phyloP scores from a whole-genome alignment of 345 rosid genomes.

The Camelina neglecta region DNA sequence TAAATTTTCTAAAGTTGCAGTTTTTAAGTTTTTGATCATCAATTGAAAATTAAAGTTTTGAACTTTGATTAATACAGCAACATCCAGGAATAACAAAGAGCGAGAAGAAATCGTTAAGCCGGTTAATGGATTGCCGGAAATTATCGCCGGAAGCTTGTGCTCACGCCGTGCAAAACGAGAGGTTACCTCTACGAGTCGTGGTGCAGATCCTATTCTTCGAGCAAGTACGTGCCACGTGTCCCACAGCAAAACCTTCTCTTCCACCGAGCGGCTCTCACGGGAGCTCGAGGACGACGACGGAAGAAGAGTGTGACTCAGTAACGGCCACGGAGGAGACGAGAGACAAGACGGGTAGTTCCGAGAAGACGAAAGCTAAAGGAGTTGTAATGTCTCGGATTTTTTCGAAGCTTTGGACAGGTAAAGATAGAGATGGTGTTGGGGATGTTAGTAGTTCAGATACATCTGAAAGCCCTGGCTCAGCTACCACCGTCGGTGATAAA shows the following conservation, averaged over 20 bases:
- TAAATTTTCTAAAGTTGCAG: too few species aligned
- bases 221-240: slow-evolving; percentile 58
- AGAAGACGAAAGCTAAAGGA: slow-evolving; percentile 63
- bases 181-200: slow-evolving; percentile 79
- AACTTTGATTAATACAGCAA: slow-evolving; percentile 47
- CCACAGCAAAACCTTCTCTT: slow-evolving; percentile 22
- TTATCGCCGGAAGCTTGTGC: slow-evolving; percentile 78
- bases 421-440: slow-evolving; percentile 55
- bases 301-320: slow-evolving; percentile 89
- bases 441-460: slow-evolving; percentile 75
- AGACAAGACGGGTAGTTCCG: slow-evolving; percentile 41
- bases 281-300: slow-evolving; percentile 87
- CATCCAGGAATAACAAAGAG: slow-evolving; percentile 65
- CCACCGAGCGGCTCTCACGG: slow-evolving; percentile 75
- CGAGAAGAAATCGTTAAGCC: slow-evolving; percentile 73
- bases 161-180: slow-evolving; percentile 87
- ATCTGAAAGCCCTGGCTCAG: slow-evolving; percentile 71
- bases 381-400: slow-evolving; percentile 57
- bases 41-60: neutral
- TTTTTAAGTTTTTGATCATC: too few species aligned
- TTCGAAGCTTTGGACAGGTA: slow-evolving; percentile 68
- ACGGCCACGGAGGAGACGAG: slow-evolving; percentile 46
- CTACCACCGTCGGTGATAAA: slow-evolving; percentile 73
- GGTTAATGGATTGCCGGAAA: slow-evolving; percentile 80
- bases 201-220: slow-evolving; percentile 94